A percentile compares a stretch with the other conserved stretches of the same genome.
Conservation (phyloP, 2,329 filamentous ascomycete genomes). For the Knoxdaviesia proteae region DNA sequence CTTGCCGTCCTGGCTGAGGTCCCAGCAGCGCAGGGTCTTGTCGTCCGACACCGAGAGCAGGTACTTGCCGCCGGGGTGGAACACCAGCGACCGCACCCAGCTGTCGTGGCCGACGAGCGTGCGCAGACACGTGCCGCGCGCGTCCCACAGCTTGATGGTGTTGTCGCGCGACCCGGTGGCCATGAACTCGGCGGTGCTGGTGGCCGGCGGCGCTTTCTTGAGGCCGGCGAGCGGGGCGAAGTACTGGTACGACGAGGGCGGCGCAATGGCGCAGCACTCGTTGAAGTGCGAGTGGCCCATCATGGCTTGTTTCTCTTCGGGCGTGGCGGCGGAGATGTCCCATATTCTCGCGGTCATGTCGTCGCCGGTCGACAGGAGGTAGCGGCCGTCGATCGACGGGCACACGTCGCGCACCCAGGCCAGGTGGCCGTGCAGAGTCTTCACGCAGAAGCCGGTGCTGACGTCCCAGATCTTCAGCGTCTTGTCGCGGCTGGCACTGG, state of each 20-base stretch:
- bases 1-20: constrained; percentile 72
- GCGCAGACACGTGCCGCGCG: constrained; percentile 64
- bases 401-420: constrained; percentile 85
- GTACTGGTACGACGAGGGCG: constrained; percentile 55
- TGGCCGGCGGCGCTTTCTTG: constrained; percentile 58
- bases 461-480: constrained; percentile 82
- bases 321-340: constrained; percentile 48
- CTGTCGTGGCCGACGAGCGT: constrained; percentile 80
- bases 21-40: constrained; percentile 86
- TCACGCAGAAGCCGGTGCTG: constrained; percentile 78
- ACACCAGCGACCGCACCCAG: constrained; percentile 72
- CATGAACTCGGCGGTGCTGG: constrained; percentile 65
- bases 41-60: constrained; percentile 73
- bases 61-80: constrained; percentile 84
- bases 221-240: constrained; percentile 59
- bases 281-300: constrained; percentile 73
- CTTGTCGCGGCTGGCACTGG: constrained; percentile 70
- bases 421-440: constrained; percentile 67
- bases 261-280: constrained; percentile 74
- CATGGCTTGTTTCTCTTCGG: constrained; percentile 59
- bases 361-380: constrained; percentile 61
- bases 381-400: constrained; percentile 66
- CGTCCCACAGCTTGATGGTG: constrained; percentile 76
- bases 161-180: constrained; percentile 83
- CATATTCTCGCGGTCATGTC: constrained; percentile 68